Base-by-base conservation (phyloP, 1,139 yeast species). In the Taphrina communis region DNA sequence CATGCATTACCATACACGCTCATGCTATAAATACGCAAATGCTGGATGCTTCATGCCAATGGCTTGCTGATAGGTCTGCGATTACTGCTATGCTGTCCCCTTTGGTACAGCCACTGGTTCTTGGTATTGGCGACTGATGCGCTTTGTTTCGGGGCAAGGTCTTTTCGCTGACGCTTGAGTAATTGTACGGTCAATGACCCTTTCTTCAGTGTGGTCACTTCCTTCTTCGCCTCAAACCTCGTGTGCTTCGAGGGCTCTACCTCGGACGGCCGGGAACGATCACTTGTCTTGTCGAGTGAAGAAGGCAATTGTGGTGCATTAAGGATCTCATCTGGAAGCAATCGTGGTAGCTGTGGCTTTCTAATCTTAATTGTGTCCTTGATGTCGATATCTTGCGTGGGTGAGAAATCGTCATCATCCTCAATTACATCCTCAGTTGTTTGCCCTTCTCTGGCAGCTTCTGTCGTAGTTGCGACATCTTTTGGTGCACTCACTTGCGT, bases 281-380 rank as follows among this genome's bases (percentile, higher is more conserved):
- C 31, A 17, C 48, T 19, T 31, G 42, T 17, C 11, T 36, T 5
- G 35, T 38, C 48, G n/a, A 39, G 41, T 5, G 21, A 12, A 31
- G 21, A 21, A 14, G 53, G 14, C 12, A 38, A 46, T n/a, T 42
- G 58, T 5, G 66, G 59, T 35, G 67, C 67, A 35, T 63, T 55
- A 39, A 63, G 67, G 14, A 63, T 48, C 35, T 53, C 60, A 19
- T 63, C 67, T 11, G 67, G 67, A 39, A 63, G 48, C 39, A 63
- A 14, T 14, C 67, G 53, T 7, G 67, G 67, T 11, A 63, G 11
- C 12, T 36, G 44, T 21, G 38, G 44, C 50, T 38, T n/a, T 50
- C 35, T n/a, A 31, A 57, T 31, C 6, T 8, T 21, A 3, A 31
- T 21, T 7, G 11, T n/a, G 6, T 19, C 38, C 12, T 14, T 36